Evolutionary conservation across 495 filamentous ascomycete species (phyloP), one percentile per base, ranked within the genome.

Genomic region (Xeromyces bisporus): DNA sequence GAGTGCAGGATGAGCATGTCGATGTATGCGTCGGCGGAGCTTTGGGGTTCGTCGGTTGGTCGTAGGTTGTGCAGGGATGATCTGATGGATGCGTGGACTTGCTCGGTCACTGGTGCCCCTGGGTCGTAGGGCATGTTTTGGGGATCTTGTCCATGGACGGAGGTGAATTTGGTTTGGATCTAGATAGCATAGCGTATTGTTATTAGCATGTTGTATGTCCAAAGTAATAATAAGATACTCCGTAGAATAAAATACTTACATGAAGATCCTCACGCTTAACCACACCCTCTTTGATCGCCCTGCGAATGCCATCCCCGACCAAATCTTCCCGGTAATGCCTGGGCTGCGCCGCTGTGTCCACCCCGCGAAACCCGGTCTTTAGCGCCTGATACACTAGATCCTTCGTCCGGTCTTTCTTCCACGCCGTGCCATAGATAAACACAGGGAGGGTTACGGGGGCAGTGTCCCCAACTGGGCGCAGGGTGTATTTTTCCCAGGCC

Each of bases 81-180:
- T 15, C 58, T 50, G 32, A 87, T 60, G 0, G 76, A 82, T 15
- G 67, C 51, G 36, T 67, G 63, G 13, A 87, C 65, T 46, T 83
- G 77, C 4, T 73, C 54, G 17, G 49, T 57, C 36, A 73, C 62
- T 23, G 56, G 60, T 29, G 37, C 55, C 33, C 44, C 51, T n/a
- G 51, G 44, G 41, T 65, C 53, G 49, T 74, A 82, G 1, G 75
- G 77, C 55, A 71, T 60, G 36, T 68, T 64, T 15, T 60, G 44
- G 3, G 50, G 58, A 30, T 75, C 66, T 41, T 83, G 77, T 9
- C 69, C 67, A 23, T 55, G 54, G 10, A 66, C 36, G 1, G 76
- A 61, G 3, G 77, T 80, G 53, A 73, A 86, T 48, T 89, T 89
- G 7, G 82, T 84, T 67, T 91, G 82, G 14, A 86, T 60, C 75